Percentiles rank a stretch among this genome's conserved stretches.
phyloP scores from a whole-genome alignment of 345 rosid genomes.

The Hypericum perforatum region DNA sequence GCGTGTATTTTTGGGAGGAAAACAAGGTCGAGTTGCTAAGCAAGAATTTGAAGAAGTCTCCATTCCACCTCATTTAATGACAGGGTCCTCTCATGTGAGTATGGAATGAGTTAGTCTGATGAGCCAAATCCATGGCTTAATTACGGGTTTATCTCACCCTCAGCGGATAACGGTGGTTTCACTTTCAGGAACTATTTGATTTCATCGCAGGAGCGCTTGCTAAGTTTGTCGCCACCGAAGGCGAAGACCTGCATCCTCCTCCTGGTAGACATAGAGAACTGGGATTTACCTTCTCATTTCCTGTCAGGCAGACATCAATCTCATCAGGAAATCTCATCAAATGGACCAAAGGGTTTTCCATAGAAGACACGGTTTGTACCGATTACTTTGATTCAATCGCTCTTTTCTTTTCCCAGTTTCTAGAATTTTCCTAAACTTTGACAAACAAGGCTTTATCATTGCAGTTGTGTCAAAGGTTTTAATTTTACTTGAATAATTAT shows the following conservation, averaged over 20 bases:
- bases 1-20: constrained; percentile 79
- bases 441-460: too few species aligned
- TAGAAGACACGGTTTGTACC: constrained; percentile 53
- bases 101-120: constrained; percentile 3
- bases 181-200: constrained; percentile 61
- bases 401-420: background rate
- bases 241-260: constrained; percentile 39
- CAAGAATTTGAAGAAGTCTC: constrained; percentile 81
- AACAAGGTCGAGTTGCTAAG: constrained; percentile 40
- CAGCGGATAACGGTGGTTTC: constrained; percentile 22
- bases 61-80: constrained; percentile 84
- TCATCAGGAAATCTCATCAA: constrained; percentile 71
- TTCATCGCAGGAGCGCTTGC: constrained; percentile 69
- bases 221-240: constrained; percentile 70
- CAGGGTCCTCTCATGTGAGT: constrained; percentile 61
- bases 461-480: too few species aligned
- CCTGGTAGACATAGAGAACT: constrained; percentile 73
- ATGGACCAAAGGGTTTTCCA: constrained; percentile 95
- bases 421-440: background rate
- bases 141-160: constrained; percentile 13
- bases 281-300: constrained; percentile 98
- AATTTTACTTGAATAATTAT: too few species aligned
- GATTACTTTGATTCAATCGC: constrained; percentile 12
- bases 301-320: constrained; percentile 78
- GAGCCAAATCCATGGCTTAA: constrained; percentile 3